Evolutionary conservation across 768 basidiomycete genomes (phyloP), one percentile per base, ranked within the genome.

Genomic region (Pseudohyphozyma bogoriensis): DNA sequence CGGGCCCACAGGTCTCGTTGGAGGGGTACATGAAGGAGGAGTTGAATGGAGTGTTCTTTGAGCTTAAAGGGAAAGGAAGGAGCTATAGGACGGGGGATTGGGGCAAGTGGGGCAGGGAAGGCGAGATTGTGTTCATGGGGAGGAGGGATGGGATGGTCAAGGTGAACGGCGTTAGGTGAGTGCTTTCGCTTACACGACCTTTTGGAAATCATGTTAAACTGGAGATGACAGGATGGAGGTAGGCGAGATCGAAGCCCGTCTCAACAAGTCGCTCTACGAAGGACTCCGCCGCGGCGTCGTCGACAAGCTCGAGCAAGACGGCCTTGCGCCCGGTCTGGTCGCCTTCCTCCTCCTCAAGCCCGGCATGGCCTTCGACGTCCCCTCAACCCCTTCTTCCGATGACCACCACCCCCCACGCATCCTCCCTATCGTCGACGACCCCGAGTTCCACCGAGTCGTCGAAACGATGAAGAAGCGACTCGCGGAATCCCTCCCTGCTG

Each of bases 111-210:
- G 65, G 63, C 32, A 44, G 31, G 2, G 58, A 63, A 11, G 58
- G 61, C 6, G 57, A 55, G 36, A 51, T 66, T 35, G 65, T 63
- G 53, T 66, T 61, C 26, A 24, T 66, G 12, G 65, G 65, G 1
- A 37, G 65, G 36, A 57, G 49, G 24, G 65, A 66, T 40, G 65
- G 65, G 11, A 61, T 63, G 55, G 65, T 66, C 52, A 66, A 66
- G 49, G 61, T 66, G 24, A 66, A 66, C 45, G 65, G 65, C 0
- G 45, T 66, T 20, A 45, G 65, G 64, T 62, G 32, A 35, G 64
- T 42, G 6, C 33, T 0, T 10, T 10, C 2, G 4, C 13, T 16
- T 7, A 3, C 36, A 22, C 33, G n/a, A 3, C 24, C 32, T 2
- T 5, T 18, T 2, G 1, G 15, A 11, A 15, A n/a, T n/a, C n/a